These are phyloP conservation scores for Acanthamoeba royreba DNA, from an alignment of 208 protist genomes.

Conservation along the genomic window DNA sequence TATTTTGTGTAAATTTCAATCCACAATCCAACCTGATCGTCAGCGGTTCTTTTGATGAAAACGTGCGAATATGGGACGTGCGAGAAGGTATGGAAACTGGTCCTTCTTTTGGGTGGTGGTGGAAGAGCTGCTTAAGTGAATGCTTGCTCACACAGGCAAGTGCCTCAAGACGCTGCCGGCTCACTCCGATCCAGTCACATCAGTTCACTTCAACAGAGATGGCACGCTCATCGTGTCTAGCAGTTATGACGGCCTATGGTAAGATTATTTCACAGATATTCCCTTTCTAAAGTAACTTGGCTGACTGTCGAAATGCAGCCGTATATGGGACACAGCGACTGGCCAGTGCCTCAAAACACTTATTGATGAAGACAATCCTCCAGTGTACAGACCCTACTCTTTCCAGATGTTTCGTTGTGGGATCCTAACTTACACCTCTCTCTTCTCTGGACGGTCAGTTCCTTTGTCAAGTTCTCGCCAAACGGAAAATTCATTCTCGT, in stretches of 20 bases:
- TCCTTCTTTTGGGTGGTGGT: neutral
- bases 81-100: slow-evolving; percentile 25
- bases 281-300: neutral
- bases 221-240: slow-evolving; percentile 81
- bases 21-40: slow-evolving; percentile 83
- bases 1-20: slow-evolving; percentile 83
- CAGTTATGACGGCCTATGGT: slow-evolving; percentile 80
- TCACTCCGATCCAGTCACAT: slow-evolving; percentile 84
- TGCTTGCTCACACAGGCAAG: slow-evolving; percentile 62
- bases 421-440: neutral
- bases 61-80: slow-evolving; percentile 81
- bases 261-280: neutral
- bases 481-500: slow-evolving; percentile 84
- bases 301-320: slow-evolving; percentile 33
- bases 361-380: slow-evolving; percentile 74
- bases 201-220: slow-evolving; percentile 84
- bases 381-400: slow-evolving; percentile 48
- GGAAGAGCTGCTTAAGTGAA: neutral
- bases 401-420: neutral
- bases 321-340: slow-evolving; percentile 83
- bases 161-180: slow-evolving; percentile 75
- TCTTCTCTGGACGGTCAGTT: slow-evolving; percentile 38
- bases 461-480: slow-evolving; percentile 84
- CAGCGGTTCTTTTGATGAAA: slow-evolving; percentile 85
- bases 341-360: slow-evolving; percentile 85